These are phyloP conservation scores for Fusarium nanum DNA, from an alignment of 2,329 filamentous ascomycete species.

Conservation along the genomic window DNA sequence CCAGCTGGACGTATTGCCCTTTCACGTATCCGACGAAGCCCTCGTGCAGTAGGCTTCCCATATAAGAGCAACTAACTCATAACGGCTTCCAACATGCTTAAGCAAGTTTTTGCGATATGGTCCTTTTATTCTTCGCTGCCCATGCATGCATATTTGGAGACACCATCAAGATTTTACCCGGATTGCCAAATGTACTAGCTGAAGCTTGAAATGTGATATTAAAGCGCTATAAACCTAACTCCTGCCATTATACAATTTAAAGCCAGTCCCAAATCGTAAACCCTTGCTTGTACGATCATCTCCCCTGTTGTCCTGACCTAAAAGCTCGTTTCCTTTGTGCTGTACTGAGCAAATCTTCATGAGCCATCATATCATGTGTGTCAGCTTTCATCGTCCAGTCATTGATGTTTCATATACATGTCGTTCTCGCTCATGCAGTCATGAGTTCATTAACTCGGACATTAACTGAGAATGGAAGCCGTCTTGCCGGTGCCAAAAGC, in stretches of 20 bases:
- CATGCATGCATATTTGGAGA: no score
- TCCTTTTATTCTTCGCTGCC: no score
- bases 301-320: not conserved
- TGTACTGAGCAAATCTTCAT: not conserved
- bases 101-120: not conserved
- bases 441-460: conserved; percentile 1
- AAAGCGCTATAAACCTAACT: not conserved
- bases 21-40: not conserved
- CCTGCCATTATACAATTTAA: not conserved
- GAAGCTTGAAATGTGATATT: not conserved
- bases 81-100: not conserved
- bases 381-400: conserved; percentile 18
- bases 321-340: not conserved
- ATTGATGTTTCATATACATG: conserved; percentile 10
- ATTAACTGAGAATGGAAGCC: conserved; percentile 40
- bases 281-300: not conserved
- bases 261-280: not conserved
- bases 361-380: not conserved
- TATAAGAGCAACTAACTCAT: not conserved
- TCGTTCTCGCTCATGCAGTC: conserved; percentile 7
- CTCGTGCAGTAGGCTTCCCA: not conserved
- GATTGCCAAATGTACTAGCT: not conserved
- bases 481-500: conserved; percentile 37
- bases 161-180: no score
- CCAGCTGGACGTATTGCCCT: not conserved